These are phyloP conservation scores for Carex parvula DNA, from an alignment of 176 grass and related monocot species.

Conservation along the genomic window DNA sequence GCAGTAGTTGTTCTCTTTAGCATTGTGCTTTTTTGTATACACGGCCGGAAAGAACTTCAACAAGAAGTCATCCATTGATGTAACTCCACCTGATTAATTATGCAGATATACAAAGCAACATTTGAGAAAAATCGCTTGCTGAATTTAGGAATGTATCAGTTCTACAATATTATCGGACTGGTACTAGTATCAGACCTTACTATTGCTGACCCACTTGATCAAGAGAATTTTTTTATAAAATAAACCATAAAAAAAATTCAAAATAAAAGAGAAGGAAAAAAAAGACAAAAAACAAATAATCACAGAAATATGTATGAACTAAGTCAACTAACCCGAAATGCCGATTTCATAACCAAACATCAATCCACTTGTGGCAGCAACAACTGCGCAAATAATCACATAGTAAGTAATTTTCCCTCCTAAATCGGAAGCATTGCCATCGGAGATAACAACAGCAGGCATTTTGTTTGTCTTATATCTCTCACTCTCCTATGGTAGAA, in stretches of 20 bases:
- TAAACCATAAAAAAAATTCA: not conserved
- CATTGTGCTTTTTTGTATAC: slow-evolving; percentile 40
- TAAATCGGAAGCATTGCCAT: slow-evolving; percentile 20
- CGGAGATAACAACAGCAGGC: slow-evolving; percentile 5
- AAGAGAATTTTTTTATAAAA: not conserved
- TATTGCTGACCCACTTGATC: not conserved
- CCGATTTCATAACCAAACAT: slow-evolving; percentile 83
- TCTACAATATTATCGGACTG: too few relatives aligned
- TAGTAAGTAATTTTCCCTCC: slow-evolving; percentile 52
- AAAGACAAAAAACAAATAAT: not conserved
- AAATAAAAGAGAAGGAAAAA: not conserved
- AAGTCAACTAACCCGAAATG: slow-evolving; percentile 44
- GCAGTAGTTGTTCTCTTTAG: slow-evolving; percentile 62
- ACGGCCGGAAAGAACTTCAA: slow-evolving; percentile 38
- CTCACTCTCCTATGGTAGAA: not conserved
- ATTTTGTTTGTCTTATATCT: not conserved
- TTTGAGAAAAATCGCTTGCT: too few relatives aligned
- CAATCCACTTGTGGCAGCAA: slow-evolving; percentile 55
- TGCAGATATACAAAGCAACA: not conserved
- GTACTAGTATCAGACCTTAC: not conserved
- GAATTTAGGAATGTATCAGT: too few relatives aligned
- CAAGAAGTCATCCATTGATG: slow-evolving; percentile 62
- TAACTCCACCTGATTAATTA: slow-evolving; percentile 43
- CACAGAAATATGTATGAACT: not conserved
- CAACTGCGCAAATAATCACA: slow-evolving; percentile 44